Base-by-base conservation (phyloP, 2,329 filamentous ascomycete species). In the Cadophora luteo-olivacea region DNA sequence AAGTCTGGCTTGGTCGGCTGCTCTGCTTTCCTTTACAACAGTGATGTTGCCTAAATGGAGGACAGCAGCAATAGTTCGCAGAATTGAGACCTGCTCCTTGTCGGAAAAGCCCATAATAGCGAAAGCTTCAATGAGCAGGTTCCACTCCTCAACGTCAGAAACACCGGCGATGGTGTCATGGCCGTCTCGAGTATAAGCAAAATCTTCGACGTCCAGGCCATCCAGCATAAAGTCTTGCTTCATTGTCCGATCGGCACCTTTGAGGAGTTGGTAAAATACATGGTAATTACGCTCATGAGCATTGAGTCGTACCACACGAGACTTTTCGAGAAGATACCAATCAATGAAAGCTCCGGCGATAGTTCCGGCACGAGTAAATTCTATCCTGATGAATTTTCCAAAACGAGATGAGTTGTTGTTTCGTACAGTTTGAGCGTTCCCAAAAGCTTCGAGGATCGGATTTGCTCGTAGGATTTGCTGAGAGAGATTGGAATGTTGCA, bases 391-490 rank as follows among this genome's bases (percentile, higher is more conserved):
- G 77, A 99, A 99, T 80, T 99, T 99, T 78, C 96, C 96, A 77
- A 99, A 99, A 72, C 96, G 90, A 5, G 96, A 99, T 0, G 96
- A 99, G 79, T 99, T 99, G 82, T 99, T 96, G 80, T 99, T 99
- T 65, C 96, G 89, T 36, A 99, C 93, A 0, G 96, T 99, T 79
- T 99, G 97, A 0, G 96, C 96, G 78, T 99, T 99, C 69, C 97
- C 97, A 76, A 99, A 99, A 1, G 96, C 92, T 85, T 99, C 97
- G 2, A 99, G 87, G 61, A 99, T 99, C 0, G 96, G 96, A 78
- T 99, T 99, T 69, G 96, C 96, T 55, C 95, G 89, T 52, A 99
- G 83, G 45, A 99, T 99, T 80, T 99, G 97, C 75, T 97, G 94
- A 0, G 97, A 98, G 11, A 99, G 88, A 69, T 93, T 97, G 14